Percentiles rank a stretch among this genome's conserved stretches.
These are phyloP conservation scores for Scytalidium lignicola DNA, from an alignment of 2,329 filamentous ascomycete genomes.

Conservation along the genomic window DNA sequence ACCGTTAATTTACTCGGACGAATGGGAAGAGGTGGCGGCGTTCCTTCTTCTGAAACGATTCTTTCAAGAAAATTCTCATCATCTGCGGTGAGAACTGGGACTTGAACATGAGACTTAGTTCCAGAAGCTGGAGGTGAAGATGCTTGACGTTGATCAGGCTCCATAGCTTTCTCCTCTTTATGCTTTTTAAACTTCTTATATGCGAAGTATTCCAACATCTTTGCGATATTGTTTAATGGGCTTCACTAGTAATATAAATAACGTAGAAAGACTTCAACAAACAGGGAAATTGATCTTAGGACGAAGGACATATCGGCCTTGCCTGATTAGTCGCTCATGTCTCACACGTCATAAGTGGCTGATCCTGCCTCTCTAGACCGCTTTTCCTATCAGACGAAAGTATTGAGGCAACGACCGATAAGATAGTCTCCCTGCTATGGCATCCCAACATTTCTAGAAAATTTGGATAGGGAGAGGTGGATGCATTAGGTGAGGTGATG, in stretches of 20 bases:
- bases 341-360: not conserved
- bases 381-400: not conserved
- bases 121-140: conserved; percentile 20
- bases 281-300: not conserved
- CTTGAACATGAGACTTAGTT: conserved; percentile 17
- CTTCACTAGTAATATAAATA: not conserved
- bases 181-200: conserved; percentile 60
- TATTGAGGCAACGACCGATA: not conserved
- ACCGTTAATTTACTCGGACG: conserved; percentile 13
- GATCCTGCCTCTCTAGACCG: not conserved
- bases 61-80: conserved; percentile 55
- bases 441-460: too few relatives aligned
- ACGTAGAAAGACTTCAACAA: not conserved
- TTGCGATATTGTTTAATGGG: conserved; percentile 4
- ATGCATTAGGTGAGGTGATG: too few relatives aligned
- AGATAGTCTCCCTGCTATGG: not conserved
- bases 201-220: conserved; percentile 59
- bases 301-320: not conserved
- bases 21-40: conserved; percentile 47
- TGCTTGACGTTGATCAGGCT: conserved; percentile 3
- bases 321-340: not conserved
- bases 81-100: conserved; percentile 47
- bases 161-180: conserved; percentile 40
- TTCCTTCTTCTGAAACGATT: conserved; percentile 44
- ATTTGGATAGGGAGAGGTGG: too few relatives aligned